Evolutionary conservation across 768 basidiomycete genomes (phyloP).

Genomic region (Rhizopogon salebrosus): DNA sequence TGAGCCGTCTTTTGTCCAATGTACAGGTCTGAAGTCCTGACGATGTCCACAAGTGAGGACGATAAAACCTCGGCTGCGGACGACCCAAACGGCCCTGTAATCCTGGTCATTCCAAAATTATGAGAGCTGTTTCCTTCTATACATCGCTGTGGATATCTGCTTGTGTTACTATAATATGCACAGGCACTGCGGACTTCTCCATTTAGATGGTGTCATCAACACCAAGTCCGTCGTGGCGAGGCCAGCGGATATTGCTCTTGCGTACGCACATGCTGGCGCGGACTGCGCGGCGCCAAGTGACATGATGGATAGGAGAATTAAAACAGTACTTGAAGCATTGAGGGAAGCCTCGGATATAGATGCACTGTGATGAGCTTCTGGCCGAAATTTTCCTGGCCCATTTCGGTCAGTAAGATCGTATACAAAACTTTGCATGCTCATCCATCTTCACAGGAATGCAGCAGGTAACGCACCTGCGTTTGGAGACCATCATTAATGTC

Average conservation of each 20-base stretch:
- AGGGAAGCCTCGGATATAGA: slow-evolving; percentile 77
- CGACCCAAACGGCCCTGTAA: slow-evolving; percentile 85
- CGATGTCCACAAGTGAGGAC: slow-evolving; percentile 58
- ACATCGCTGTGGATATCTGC: slow-evolving; percentile 93
- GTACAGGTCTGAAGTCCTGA: too few species aligned
- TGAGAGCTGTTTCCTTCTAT: slow-evolving; percentile 77
- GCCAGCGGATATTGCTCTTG: slow-evolving; percentile 86
- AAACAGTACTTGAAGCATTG: slow-evolving; percentile 82
- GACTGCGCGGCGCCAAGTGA: slow-evolving; percentile 98
- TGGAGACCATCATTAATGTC: slow-evolving; percentile 95
- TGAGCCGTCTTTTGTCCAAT: too few species aligned
- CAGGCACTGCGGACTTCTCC: slow-evolving; percentile 86
- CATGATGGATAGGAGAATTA: slow-evolving; percentile 98
- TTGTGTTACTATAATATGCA: slow-evolving; percentile 98
- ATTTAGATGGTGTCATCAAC: slow-evolving; percentile 72
- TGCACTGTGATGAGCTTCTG: slow-evolving; percentile 95
- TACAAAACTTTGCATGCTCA: slow-evolving; percentile 41
- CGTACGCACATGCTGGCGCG: slow-evolving; percentile 91
- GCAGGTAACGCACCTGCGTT: slow-evolving; percentile 93
- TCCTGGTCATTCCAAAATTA: slow-evolving; percentile 81
- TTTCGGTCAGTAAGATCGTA: slow-evolving; percentile 46
- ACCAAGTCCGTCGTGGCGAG: slow-evolving; percentile 72
- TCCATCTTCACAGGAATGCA: slow-evolving; percentile 97
- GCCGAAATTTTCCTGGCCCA: slow-evolving; percentile 90
- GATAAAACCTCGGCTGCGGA: slow-evolving; percentile 80